Conservation (phyloP, 1,284 basidiomycete genomes). For the Cerioporus squamosus region DNA sequence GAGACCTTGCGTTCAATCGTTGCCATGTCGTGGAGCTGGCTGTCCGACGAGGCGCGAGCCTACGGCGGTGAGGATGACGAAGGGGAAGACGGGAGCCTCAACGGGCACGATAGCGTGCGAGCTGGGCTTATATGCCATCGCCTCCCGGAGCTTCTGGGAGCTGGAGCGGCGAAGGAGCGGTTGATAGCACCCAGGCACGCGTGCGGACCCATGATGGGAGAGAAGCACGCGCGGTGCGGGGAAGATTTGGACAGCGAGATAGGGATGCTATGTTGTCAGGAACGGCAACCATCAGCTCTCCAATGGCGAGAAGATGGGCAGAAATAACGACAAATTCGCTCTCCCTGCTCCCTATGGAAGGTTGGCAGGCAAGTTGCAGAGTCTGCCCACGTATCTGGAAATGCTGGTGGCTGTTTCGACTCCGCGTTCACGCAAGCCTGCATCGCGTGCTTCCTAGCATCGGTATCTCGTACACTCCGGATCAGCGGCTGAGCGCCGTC, state of each 20-base stretch:
- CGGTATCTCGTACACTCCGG: too few relatives aligned
- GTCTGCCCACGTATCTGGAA: too few relatives aligned
- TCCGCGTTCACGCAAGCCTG: too few relatives aligned
- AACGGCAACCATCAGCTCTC: neutral
- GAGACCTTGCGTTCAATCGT: conserved; percentile 14
- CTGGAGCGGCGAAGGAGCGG: neutral
- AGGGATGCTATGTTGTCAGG: neutral
- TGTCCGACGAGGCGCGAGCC: neutral
- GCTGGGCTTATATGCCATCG: conserved; percentile 3
- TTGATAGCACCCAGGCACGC: neutral
- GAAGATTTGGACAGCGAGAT: neutral
- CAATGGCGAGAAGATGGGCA: neutral
- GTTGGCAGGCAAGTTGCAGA: too few relatives aligned
- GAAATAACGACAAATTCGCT: neutral
- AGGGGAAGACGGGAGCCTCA: conserved; percentile 7
- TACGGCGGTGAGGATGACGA: neutral
- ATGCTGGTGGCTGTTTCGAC: too few relatives aligned
- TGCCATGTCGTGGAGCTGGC: conserved; percentile 7
- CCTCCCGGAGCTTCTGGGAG: neutral
- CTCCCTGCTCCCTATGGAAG: too few relatives aligned
- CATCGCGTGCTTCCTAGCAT: too few relatives aligned
- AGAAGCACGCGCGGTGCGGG: neutral
- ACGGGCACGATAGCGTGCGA: neutral
- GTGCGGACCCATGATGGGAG: neutral
- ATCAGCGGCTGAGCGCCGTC: too few relatives aligned